Base-by-base conservation (phyloP, 495 filamentous ascomycete species). In the Bryoglossum gracile region DNA sequence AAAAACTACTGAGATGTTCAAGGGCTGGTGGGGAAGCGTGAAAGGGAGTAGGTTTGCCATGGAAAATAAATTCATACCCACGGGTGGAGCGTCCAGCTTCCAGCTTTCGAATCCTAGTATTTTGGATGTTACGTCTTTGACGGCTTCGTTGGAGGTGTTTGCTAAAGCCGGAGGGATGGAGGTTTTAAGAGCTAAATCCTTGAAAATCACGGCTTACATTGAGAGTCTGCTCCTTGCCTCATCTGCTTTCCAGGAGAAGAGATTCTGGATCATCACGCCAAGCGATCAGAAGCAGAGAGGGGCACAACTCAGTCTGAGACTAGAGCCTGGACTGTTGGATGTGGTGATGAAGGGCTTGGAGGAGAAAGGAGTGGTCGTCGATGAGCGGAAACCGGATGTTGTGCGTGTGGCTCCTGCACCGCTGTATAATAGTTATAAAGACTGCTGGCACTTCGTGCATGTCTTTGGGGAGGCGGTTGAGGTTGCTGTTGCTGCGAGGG, bases 1-100 rank as follows among this genome's bases (percentile, higher is more conserved):
- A 8, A 21, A 50, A 62, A 52, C 26, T 5, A 30, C 26, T 30
- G 26, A 13, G 6, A 14, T 46, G 4, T 69, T 92, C 24, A 76
- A 80, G n/a, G 89, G 89, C 10, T 95, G 89, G 89, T 95, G 88
- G 87, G 89, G 89, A 33, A 80, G 80, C 48, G 81, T 86, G 64
- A 89, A 90, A 62, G 57, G 64, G 38, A 83, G 73, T 19, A 74
- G 89, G 1, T 95, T 95, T 64, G 67, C 63, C 18, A 95, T 91
- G 90, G 77, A 73, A 8, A 89, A 82, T 63, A 71, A 71, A 32
- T 97, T 96, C 62, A 67, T 77, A 28, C 89, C 91, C 3, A 80
- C 78, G 18, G 66, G 68, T 4, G 84, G 84, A 10, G 84, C 84
- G 3, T 76, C 76, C 1, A 84, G 82, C 5, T 87, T 79, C 58